Base-by-base conservation (phyloP, 306 rosid species). In the Corylus avellana region DNA sequence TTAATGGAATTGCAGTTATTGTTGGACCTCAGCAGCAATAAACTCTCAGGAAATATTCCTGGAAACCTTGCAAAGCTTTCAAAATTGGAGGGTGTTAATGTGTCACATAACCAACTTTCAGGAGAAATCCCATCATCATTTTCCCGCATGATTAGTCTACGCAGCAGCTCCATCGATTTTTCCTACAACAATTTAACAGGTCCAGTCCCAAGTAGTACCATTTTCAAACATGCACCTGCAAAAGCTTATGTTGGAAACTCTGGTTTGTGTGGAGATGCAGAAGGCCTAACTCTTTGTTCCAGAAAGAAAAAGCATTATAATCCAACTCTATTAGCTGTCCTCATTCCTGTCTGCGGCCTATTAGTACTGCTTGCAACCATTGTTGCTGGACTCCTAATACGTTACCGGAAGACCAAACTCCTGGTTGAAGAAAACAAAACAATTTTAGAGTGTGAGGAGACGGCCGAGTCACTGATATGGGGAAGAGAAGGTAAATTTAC, bases 171-270 rank as follows among this genome's bases (percentile, higher is more conserved):
- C 42, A 44, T 87, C 4, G 93, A 90, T 73, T 90, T 92, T 76
- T 92, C 94, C 70, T 76, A 89, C 67, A 92, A 92, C 75, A 76
- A 85, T 59, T 86, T 92, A 81, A 74, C 82, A 8, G 93, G 97
- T 72, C 35, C 79, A 8, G 74, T 92, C 78, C 97, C 94, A 53
- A 68, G 49, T 4, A 70, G 79, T 9, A 75, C 80, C 35, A 61
- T 76, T 73, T 92, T 87, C 79, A 70, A 61, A 70, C 75, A 57
- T 6, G 79, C 76, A 13, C 78, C 85, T 8, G 79, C 82, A 1
- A 81, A 78, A 53, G 88, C 91, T 53, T 92, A 79, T 55, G 72
- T 61, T 16, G 93, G 89, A 17, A 92, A 92, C 82, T 64, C 81
- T 0, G 89, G 82, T 61, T 70, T 92, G 82, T 90, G 94, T 47